phyloP scores from a whole-genome alignment of 371 early-diverging fungal species.

The Actinomortierella ambigua region DNA sequence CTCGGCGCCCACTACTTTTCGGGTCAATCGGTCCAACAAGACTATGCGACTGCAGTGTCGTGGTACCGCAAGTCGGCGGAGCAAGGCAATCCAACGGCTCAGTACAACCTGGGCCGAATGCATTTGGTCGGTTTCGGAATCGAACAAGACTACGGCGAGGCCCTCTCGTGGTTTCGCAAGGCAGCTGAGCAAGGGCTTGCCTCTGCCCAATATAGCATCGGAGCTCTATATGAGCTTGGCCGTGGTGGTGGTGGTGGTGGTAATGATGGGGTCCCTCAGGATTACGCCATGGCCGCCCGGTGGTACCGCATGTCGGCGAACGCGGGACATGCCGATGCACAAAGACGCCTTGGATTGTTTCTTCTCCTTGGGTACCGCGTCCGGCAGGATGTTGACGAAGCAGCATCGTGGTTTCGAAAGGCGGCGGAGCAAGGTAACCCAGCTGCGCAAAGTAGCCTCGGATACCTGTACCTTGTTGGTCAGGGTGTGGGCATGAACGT shows the following conservation, averaged over 20 bases:
- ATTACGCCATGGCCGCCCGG: conserved; percentile 66
- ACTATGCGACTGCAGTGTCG: conserved; percentile 58
- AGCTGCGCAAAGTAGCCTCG: conserved; percentile 77
- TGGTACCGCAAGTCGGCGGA: conserved; percentile 77
- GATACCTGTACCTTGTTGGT: conserved; percentile 83
- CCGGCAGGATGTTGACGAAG: conserved; percentile 61
- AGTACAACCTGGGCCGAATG: conserved; percentile 85
- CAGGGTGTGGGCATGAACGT: no score
- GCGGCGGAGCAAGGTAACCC: conserved; percentile 75
- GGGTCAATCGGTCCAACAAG: no score
- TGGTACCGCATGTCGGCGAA: conserved; percentile 85
- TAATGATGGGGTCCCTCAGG: conserved; percentile 85
- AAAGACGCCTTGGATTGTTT: conserved; percentile 84
- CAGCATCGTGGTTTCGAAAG: conserved; percentile 70
- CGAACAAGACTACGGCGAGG: conserved; percentile 58
- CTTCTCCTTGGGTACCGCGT: conserved; percentile 86
- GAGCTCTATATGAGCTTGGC: conserved; percentile 83
- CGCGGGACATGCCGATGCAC: conserved; percentile 75
- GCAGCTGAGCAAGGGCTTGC: conserved; percentile 73
- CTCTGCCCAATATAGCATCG: conserved; percentile 53
- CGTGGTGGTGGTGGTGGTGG: conserved; percentile 84
- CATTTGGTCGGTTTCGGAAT: conserved; percentile 85
- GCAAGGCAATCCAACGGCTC: conserved; percentile 62
- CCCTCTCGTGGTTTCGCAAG: conserved; percentile 75
- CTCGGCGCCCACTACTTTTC: no score